Base-by-base conservation (phyloP, 768 basidiomycete genomes). In the Harrya chromipes region DNA sequence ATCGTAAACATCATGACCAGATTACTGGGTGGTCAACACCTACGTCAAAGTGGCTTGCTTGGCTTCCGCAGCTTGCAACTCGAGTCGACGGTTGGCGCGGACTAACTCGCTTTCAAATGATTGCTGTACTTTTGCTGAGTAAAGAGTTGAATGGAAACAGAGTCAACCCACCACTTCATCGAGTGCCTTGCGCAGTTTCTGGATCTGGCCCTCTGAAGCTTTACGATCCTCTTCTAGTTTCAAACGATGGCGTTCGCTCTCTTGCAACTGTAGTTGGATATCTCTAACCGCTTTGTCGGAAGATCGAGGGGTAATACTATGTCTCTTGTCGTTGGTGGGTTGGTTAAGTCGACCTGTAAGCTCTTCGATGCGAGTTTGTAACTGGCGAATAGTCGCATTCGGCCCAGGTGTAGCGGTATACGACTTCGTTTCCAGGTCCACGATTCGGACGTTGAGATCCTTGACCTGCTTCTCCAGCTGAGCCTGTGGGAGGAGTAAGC, bases 401-500 rank as follows among this genome's bases (percentile, higher is more conserved):
- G 82, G 75, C 31, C 84, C 77, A 13, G 84, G 80, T n/a, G 79
- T 76, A 56, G 70, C 85, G 11, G 81, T 67, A 54, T 90, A 83
- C 5, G 88, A 84, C 60, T 76, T 86, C 1, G 90, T 88, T 65
- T 90, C 90, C 16, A 92, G 74, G 60, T 92, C 90, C 9, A 89
- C 82, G 47, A 93, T 82, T 35, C 84, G 85, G 36, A 90, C 79
- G 53, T 90, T 90, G 27, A 92, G 70, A 44, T 92, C 91, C 61
- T 90, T 91, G 62, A 87, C 75, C 61, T 90, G 86, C 62, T 90
- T 92, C 72, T 93, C 90, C 16, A 94, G 73, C 54, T 76, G 81
- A 11, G 87, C 88, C 91, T 94, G 51, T 26, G 14, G 23, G 11
- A 2, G 5, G 5, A 35, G 38, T 56, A 24, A 55, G 43, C 23